These are phyloP conservation scores for Dimocarpus longan DNA, from an alignment of 345 rosid species.

Conservation along the genomic window DNA sequence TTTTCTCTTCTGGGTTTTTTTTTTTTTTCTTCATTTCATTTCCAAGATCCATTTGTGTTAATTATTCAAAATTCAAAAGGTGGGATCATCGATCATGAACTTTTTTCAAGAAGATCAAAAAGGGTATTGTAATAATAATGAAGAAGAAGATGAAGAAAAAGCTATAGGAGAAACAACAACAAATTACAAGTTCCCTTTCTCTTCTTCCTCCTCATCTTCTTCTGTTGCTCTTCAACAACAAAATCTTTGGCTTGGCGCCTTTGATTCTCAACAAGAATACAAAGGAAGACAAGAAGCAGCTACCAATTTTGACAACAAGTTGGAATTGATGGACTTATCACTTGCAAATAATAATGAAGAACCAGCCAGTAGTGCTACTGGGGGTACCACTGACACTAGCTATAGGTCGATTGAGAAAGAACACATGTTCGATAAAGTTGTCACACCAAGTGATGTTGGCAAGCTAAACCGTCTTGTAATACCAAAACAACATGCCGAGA, in stretches of 20 bases:
- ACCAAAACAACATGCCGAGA: constrained; percentile 90
- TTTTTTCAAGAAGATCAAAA: constrained; percentile 38
- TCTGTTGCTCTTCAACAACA: constrained; percentile 22
- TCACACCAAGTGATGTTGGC: constrained; percentile 86
- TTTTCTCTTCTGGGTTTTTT: constrained; percentile 31
- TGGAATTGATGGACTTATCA: constrained; percentile 46
- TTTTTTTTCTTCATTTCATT: constrained; percentile 17
- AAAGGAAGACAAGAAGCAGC: constrained; percentile 16
- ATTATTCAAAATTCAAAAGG: constrained; percentile 19
- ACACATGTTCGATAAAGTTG: constrained; percentile 83
- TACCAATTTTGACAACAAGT: constrained; percentile 38
- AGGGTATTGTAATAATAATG: constrained; percentile 29
- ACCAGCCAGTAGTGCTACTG: constrained; percentile 11
- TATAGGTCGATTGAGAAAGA: constrained; percentile 49
- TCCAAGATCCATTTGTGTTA: constrained; percentile 24
- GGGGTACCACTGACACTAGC: constrained; percentile 19
- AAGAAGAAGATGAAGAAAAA: constrained; percentile 35
- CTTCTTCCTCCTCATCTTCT: constrained; percentile 33
- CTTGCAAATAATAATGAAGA: constrained; percentile 41
- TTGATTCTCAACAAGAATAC: constrained; percentile 30
- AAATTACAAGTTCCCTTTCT: constrained; percentile 24
- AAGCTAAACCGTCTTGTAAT: constrained; percentile 76
- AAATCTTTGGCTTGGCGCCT: constrained; percentile 32
- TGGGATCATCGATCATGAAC: constrained; percentile 37
- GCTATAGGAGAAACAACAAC: neutral